Evolutionary conservation across 345 rosid species (phyloP).

Genomic region (Populus davidiana): DNA sequence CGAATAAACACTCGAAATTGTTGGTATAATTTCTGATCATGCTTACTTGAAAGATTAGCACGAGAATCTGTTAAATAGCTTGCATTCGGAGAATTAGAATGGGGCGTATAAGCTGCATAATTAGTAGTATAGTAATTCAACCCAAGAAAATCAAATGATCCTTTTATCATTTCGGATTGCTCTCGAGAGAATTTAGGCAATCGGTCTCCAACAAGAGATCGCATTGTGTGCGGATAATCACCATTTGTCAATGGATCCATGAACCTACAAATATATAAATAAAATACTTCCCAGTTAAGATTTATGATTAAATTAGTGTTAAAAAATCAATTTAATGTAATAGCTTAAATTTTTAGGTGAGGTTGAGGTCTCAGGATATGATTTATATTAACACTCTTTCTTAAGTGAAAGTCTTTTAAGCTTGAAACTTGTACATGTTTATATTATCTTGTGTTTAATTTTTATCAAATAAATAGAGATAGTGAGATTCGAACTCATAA

Average conservation of each 20-base stretch:
- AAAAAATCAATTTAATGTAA: too few relatives aligned
- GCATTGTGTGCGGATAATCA: conserved; percentile 41
- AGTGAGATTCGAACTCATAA: too few relatives aligned
- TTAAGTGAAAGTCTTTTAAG: accelerated
- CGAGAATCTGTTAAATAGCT: conserved; percentile 38
- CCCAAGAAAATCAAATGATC: conserved; percentile 51
- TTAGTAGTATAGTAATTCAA: conserved; percentile 44
- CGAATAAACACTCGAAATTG: neutral
- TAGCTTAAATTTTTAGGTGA: too few relatives aligned
- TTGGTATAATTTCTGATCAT: neutral
- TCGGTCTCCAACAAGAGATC: conserved; percentile 26
- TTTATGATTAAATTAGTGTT: too few relatives aligned
- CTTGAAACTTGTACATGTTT: accelerated
- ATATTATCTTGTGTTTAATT: too few relatives aligned
- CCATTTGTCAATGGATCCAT: conserved; percentile 41
- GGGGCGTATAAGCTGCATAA: conserved; percentile 25
- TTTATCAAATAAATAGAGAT: too few relatives aligned
- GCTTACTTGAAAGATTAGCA: conserved; percentile 26
- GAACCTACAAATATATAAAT: conserved; percentile 30
- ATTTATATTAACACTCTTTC: too few relatives aligned
- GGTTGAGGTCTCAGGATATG: accelerated
- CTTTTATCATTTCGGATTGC: conserved; percentile 36
- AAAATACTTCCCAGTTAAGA: too few relatives aligned
- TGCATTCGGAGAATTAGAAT: neutral
- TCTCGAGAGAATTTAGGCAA: conserved; percentile 38